Conservation (phyloP, 345 rosid species). For the Camelina sativa region DNA sequence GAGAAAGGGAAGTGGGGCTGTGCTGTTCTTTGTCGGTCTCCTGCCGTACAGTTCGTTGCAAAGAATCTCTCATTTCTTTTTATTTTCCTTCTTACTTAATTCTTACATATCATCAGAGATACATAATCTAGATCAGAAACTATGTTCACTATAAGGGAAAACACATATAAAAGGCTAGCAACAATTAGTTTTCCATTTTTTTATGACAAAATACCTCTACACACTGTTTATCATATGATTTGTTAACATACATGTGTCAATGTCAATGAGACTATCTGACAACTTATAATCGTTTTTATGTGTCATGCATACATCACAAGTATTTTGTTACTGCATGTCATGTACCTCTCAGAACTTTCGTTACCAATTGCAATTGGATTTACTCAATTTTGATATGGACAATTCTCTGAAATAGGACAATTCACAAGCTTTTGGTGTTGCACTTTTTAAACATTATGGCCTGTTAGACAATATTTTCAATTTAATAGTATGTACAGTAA, state of each 20-base stretch:
- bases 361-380: background rate
- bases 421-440: background rate
- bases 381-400: background rate
- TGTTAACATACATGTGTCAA: background rate
- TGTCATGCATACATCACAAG: background rate
- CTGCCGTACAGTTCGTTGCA: constrained; percentile 31
- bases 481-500: background rate
- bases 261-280: background rate
- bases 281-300: too few species aligned
- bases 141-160: background rate
- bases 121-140: background rate
- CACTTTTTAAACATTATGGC: background rate
- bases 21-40: constrained; percentile 35
- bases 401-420: background rate
- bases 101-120: too few species aligned
- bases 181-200: too few species aligned
- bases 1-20: constrained; percentile 42
- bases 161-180: too few species aligned
- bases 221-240: too few species aligned
- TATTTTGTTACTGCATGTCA: background rate
- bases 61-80: constrained; percentile 27
- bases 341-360: background rate
- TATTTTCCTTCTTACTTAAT: background rate
- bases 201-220: too few species aligned
- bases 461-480: background rate